phyloP scores from a whole-genome alignment of 371 early-diverging fungal genomes.

The Conidiobolus incongruus region DNA sequence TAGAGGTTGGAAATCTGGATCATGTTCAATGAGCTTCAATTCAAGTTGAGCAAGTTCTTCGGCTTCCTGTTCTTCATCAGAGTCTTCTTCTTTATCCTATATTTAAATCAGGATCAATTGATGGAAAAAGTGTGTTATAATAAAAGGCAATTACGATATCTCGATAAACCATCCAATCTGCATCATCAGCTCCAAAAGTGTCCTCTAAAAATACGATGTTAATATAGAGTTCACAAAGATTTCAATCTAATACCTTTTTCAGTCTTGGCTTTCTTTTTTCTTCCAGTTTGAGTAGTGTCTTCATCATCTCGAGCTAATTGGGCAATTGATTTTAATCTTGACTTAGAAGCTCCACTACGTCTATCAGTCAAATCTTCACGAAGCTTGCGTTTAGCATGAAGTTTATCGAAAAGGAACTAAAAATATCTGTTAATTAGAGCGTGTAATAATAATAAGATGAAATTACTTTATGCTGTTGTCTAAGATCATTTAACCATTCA shows the following conservation, averaged over 20 bases:
- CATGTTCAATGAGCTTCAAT: conserved; percentile 35
- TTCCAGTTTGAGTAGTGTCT: conserved; percentile 6
- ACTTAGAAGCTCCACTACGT: conserved; percentile 60
- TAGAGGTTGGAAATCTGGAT: conserved; percentile 35
- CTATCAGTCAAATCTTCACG: conserved; percentile 62
- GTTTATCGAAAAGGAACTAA: conserved; percentile 22
- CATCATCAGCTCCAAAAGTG: conserved; percentile 79
- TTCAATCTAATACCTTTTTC: conserved; percentile 22
- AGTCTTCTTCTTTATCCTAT: conserved; percentile 63
- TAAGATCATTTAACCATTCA: conserved; percentile 45
- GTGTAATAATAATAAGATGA: neutral
- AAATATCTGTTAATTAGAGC: neutral
- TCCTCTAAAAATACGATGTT: conserved; percentile 35
- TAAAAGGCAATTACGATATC: conserved; percentile 35
- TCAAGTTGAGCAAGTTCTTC: conserved; percentile 37
- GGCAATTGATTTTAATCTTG: conserved; percentile 67
- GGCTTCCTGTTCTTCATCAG: conserved; percentile 62
- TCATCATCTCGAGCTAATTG: conserved; percentile 41
- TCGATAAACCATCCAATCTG: conserved; percentile 77
- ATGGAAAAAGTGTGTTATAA: neutral
- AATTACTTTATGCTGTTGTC: conserved; percentile 26
- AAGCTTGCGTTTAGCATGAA: conserved; percentile 31
- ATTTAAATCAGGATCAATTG: neutral
- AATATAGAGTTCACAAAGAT: neutral
- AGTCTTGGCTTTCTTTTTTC: conserved; percentile 20